These are phyloP conservation scores for Diaporthe destruens DNA, from an alignment of 2,329 filamentous ascomycete genomes.

Conservation along the genomic window DNA sequence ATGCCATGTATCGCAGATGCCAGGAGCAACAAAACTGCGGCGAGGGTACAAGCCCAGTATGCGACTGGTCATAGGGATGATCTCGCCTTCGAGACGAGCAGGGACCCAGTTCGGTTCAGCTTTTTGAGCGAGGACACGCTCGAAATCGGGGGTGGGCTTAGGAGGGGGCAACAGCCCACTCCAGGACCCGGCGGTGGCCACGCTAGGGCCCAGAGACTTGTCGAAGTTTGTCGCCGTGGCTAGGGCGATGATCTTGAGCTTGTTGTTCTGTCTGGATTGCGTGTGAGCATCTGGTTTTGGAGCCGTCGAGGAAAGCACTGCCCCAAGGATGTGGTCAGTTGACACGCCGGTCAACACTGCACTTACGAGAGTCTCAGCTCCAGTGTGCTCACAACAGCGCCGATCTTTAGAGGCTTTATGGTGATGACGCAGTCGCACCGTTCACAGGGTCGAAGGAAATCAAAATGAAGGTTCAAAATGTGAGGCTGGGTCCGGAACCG, in stretches of 20 bases:
- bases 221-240: conserved; percentile 47
- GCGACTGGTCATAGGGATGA: conserved; percentile 43
- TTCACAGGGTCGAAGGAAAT: conserved; percentile 47
- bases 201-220: conserved; percentile 43
- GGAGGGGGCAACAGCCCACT: conserved; percentile 42
- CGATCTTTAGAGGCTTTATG: conserved; percentile 44
- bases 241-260: conserved; percentile 44
- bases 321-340: too few species aligned
- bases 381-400: conserved; percentile 43
- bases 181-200: conserved; percentile 38
- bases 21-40: conserved; percentile 41
- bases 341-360: too few species aligned
- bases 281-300: too few species aligned
- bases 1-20: conserved; percentile 47
- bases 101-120: conserved; percentile 47
- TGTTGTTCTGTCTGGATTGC: conserved; percentile 30
- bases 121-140: conserved; percentile 36
- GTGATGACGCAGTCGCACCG: conserved; percentile 43
- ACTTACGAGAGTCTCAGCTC: conserved; percentile 44
- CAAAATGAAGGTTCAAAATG: conserved; percentile 46
- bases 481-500: conserved; percentile 45
- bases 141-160: conserved; percentile 46
- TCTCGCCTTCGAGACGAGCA: conserved; percentile 42
- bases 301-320: too few species aligned
- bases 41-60: conserved; percentile 45